phyloP scores from a whole-genome alignment of 768 basidiomycete species.

The Rhizopogon sp. region DNA sequence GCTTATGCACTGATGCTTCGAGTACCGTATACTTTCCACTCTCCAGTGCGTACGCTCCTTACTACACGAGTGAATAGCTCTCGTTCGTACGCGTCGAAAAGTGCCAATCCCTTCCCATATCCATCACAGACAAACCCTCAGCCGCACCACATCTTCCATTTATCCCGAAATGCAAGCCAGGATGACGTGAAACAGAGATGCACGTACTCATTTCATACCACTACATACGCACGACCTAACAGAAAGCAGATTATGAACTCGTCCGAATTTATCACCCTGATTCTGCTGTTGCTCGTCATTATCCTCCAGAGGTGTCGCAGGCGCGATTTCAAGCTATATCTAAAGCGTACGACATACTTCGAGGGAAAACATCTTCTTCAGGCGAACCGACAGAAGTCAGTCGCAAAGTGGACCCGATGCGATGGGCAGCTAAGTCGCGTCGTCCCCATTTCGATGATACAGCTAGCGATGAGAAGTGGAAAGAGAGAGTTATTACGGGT shows the following conservation, averaged over 20 bases:
- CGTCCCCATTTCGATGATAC: slow-evolving; percentile 44
- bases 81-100: slow-evolving; percentile 14
- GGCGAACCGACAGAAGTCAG: slow-evolving; percentile 10
- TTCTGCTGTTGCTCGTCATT: slow-evolving; percentile 39
- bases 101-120: slow-evolving; percentile 41
- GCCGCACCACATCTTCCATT: slow-evolving; percentile 61
- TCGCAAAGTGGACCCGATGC: slow-evolving; percentile 33
- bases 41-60: slow-evolving; percentile 1
- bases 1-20: too few species aligned
- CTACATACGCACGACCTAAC: slow-evolving; percentile 1
- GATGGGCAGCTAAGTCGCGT: slow-evolving; percentile 31
- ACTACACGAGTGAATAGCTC: slow-evolving; percentile 1
- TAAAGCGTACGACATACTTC: slow-evolving; percentile 61
- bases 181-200: slow-evolving; percentile 55
- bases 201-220: neutral
- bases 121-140: slow-evolving; percentile 47
- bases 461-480: slow-evolving; percentile 55
- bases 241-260: slow-evolving; percentile 63
- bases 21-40: neutral
- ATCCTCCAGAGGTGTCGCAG: slow-evolving; percentile 48
- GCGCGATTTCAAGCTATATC: slow-evolving; percentile 66
- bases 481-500: slow-evolving; percentile 56
- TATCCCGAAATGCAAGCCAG: slow-evolving; percentile 46
- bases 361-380: slow-evolving; percentile 35
- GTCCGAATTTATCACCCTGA: slow-evolving; percentile 80